These are phyloP conservation scores for Cercospora beticola DNA, from an alignment of 2,329 filamentous ascomycete genomes.

Conservation along the genomic window DNA sequence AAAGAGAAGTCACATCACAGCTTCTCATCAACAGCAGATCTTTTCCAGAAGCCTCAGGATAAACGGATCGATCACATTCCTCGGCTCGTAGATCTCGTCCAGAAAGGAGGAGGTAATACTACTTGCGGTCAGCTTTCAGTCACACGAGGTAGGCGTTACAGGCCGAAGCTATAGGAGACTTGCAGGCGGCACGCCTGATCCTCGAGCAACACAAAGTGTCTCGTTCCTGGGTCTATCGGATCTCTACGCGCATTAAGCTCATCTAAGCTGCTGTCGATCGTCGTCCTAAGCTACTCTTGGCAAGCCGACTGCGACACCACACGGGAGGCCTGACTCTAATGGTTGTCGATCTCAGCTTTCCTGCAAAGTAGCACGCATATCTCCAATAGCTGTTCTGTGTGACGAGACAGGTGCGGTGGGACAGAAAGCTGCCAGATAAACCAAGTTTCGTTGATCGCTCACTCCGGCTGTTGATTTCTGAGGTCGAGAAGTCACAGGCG, in stretches of 20 bases:
- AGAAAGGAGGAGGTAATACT: background rate
- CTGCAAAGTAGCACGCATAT: background rate
- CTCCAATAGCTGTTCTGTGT: background rate
- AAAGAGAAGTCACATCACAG: background rate
- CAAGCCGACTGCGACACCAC: background rate
- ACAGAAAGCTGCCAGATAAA: background rate
- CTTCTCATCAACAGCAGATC: background rate
- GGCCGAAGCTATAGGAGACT: background rate
- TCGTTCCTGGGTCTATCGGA: background rate
- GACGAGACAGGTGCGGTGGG: background rate
- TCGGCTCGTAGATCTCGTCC: background rate
- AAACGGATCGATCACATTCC: background rate
- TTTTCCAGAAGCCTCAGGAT: background rate
- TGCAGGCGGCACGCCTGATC: background rate
- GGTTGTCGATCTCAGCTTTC: background rate
- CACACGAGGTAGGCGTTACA: background rate
- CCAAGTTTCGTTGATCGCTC: background rate
- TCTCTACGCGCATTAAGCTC: background rate
- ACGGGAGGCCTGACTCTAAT: background rate
- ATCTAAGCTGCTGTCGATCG: background rate
- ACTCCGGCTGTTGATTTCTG: background rate
- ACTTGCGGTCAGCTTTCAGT: background rate
- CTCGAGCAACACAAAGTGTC: background rate
- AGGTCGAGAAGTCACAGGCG: background rate
- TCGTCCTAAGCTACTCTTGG: background rate